A percentile compares a stretch with the other conserved stretches of the same genome.
Conservation (phyloP, 805 yeast genomes). For the Ascoidea tarda region DNA sequence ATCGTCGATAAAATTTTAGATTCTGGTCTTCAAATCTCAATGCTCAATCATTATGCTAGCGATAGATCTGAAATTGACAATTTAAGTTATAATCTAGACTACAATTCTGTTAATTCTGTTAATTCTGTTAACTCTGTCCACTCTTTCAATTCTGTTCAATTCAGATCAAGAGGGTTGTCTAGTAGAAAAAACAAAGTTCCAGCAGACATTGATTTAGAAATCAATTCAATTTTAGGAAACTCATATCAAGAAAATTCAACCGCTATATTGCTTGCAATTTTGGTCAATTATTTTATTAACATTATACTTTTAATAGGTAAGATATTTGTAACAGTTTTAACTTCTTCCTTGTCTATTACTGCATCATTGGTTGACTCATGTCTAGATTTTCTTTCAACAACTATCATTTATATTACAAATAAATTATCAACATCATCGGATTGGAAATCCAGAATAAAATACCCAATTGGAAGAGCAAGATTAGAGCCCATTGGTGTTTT, state of each 20-base stretch:
- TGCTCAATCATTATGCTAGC: constrained; percentile 47
- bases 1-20: constrained; percentile 57
- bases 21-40: constrained; percentile 51
- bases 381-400: constrained; percentile 59
- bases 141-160: not conserved
- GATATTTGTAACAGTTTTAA: constrained; percentile 38
- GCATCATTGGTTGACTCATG: constrained; percentile 72
- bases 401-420: constrained; percentile 55
- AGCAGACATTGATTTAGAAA: constrained; percentile 30
- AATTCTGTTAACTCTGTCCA: not conserved
- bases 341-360: constrained; percentile 59
- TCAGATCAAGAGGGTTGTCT: not conserved
- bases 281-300: constrained; percentile 49
- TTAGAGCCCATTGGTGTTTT: constrained; percentile 74
- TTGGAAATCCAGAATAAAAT: constrained; percentile 21
- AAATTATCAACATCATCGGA: constrained; percentile 22
- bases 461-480: constrained; percentile 61
- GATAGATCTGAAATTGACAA: constrained; percentile 13
- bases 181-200: constrained; percentile 31
- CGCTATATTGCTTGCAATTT: constrained; percentile 42
- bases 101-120: no score
- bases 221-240: constrained; percentile 31
- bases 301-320: constrained; percentile 46
- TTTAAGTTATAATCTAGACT: constrained; percentile 8
- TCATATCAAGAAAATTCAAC: constrained; percentile 17